A percentile compares a stretch with the other conserved stretches of the same genome.
Evolutionary conservation across 2,329 filamentous ascomycete genomes (phyloP).

Genomic region (Teratosphaeria pseudoeucalypti): DNA sequence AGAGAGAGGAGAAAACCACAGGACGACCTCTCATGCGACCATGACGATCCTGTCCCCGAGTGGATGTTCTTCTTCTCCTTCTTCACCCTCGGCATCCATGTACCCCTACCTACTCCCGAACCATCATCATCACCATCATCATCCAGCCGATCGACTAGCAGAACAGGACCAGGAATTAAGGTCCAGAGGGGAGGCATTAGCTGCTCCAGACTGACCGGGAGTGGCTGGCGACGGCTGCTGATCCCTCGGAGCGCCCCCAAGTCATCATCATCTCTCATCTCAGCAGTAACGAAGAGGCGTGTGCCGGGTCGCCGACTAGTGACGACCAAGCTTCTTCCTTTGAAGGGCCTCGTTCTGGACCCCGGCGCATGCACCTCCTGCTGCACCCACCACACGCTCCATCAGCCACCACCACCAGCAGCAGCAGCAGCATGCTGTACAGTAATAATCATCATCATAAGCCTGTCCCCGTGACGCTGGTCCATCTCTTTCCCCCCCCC

Average conservation of each 20-base stretch:
- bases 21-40: background rate
- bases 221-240: background rate
- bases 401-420: too few species aligned
- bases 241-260: background rate
- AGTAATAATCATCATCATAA: too few species aligned
- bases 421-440: background rate
- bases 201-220: background rate
- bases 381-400: background rate
- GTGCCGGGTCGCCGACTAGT: too few species aligned
- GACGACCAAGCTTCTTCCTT: background rate
- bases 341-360: background rate
- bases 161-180: background rate
- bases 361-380: background rate
- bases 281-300: too few species aligned
- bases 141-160: background rate
- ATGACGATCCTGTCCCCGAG: background rate
- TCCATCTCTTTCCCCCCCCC: too few species aligned
- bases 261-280: too few species aligned
- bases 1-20: background rate
- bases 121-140: too few species aligned
- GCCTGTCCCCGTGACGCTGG: too few species aligned
- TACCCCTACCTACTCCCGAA: too few species aligned
- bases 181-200: background rate
- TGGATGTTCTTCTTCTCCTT: background rate
- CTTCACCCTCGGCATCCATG: background rate